These are phyloP conservation scores for Zizania latifolia DNA, from an alignment of 176 grass and related monocot species.

Conservation along the genomic window DNA sequence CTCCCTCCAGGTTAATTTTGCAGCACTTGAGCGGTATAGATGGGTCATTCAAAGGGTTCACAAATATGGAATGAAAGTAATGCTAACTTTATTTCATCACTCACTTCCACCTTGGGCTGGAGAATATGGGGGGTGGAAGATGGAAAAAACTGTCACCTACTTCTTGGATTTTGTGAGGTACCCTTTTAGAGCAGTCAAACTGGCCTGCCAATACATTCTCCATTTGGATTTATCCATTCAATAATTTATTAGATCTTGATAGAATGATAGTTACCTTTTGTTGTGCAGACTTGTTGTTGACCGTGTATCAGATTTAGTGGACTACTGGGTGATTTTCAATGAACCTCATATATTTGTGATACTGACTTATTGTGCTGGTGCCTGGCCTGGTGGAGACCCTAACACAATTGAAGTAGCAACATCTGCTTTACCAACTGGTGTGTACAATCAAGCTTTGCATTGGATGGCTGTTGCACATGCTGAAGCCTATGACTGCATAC, in stretches of 20 bases:
- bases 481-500: slow-evolving; percentile 86
- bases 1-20: slow-evolving; percentile 80
- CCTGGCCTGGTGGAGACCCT: slow-evolving; percentile 94
- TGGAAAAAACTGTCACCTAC: slow-evolving; percentile 82
- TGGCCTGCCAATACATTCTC: slow-evolving; percentile 9
- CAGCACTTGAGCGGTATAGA: slow-evolving; percentile 82
- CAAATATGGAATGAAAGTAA: slow-evolving; percentile 90
- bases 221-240: neutral
- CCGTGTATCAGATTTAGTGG: slow-evolving; percentile 79
- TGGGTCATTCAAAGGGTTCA: slow-evolving; percentile 81
- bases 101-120: slow-evolving; percentile 97
- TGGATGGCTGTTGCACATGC: slow-evolving; percentile 82
- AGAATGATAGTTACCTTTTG: too few species aligned
- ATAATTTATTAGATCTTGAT: slow-evolving; percentile 3
- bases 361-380: slow-evolving; percentile 92
- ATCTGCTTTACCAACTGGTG: slow-evolving; percentile 78
- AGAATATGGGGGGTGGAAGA: slow-evolving; percentile 86
- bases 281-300: slow-evolving; percentile 72
- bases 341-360: slow-evolving; percentile 94
- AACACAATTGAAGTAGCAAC: slow-evolving; percentile 82
- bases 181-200: neutral
- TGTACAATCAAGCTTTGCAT: slow-evolving; percentile 78
- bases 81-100: slow-evolving; percentile 93
- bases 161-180: slow-evolving; percentile 93
- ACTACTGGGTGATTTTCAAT: slow-evolving; percentile 96